Conservation (phyloP, 495 filamentous ascomycete genomes). For the Trichoderma reesei region DNA sequence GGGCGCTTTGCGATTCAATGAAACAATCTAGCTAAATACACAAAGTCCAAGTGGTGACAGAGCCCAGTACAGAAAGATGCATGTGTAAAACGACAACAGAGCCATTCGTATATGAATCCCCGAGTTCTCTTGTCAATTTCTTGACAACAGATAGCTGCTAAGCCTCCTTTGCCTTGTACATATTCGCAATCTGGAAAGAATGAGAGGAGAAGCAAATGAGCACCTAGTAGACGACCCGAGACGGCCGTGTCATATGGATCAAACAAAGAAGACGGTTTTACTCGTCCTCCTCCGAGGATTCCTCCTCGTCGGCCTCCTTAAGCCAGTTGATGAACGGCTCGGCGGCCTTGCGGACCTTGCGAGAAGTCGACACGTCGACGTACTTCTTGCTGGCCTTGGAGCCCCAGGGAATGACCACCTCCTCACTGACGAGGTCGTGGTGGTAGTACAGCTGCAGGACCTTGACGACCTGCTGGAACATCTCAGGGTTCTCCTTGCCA, state of each 20-base stretch:
- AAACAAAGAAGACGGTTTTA: conserved; percentile 9
- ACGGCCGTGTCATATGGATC: background rate
- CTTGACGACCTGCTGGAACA: conserved; percentile 68
- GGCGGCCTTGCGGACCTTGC: conserved; percentile 91
- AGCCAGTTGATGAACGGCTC: conserved; percentile 94
- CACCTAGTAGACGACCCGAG: background rate
- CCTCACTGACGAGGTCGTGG: conserved; percentile 77
- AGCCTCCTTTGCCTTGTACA: background rate
- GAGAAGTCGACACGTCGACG: conserved; percentile 78
- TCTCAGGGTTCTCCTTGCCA: conserved; percentile 67
- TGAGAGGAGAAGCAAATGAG: too few species aligned
- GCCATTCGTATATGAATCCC: background rate
- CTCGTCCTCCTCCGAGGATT: conserved; percentile 54
- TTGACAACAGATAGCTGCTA: background rate
- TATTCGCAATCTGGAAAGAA: conserved; percentile 5
- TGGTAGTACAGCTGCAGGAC: conserved; percentile 83
- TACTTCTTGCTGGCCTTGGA: conserved; percentile 95
- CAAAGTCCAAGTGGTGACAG: background rate
- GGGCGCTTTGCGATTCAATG: background rate
- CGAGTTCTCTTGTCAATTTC: too few species aligned
- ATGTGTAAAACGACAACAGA: background rate
- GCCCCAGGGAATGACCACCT: conserved; percentile 83
- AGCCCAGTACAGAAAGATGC: background rate
- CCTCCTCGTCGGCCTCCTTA: conserved; percentile 79
- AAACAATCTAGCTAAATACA: conserved; percentile 2